These are phyloP conservation scores for Solanum clarkiae DNA, from an alignment of 257 asterid genomes.

Conservation along the genomic window DNA sequence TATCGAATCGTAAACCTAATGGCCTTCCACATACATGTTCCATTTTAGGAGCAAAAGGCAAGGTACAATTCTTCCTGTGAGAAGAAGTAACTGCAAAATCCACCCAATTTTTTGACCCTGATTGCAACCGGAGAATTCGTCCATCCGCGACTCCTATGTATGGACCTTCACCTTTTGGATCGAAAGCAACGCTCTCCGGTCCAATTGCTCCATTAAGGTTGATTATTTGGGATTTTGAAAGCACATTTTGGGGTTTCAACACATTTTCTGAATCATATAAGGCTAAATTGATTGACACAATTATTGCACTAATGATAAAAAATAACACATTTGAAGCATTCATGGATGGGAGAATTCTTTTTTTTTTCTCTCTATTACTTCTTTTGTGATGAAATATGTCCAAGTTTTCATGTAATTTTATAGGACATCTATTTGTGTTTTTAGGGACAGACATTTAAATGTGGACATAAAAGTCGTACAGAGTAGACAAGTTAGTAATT, in stretches of 20 bases:
- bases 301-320: background rate
- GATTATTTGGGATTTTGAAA: background rate
- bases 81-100: constrained; percentile 7
- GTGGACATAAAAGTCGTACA: background rate
- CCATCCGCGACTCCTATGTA: constrained; percentile 14
- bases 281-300: constrained; percentile 32
- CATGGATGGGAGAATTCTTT: background rate
- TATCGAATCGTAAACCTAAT: constrained; percentile 49
- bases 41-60: constrained; percentile 35
- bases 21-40: constrained; percentile 63
- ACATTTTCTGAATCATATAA: constrained; percentile 12
- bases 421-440: background rate
- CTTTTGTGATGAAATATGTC: background rate
- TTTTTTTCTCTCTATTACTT: background rate
- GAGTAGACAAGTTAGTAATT: background rate
- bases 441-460: background rate
- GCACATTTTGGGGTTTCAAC: constrained; percentile 20
- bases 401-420: background rate
- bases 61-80: constrained; percentile 26
- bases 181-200: constrained; percentile 11
- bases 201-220: background rate
- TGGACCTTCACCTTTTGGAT: constrained; percentile 5
- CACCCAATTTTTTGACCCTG: background rate
- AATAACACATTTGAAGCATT: constrained; percentile 16
- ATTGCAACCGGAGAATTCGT: constrained; percentile 4